Base-by-base conservation (phyloP, 345 rosid genomes). In the Euclidium syriacum region DNA sequence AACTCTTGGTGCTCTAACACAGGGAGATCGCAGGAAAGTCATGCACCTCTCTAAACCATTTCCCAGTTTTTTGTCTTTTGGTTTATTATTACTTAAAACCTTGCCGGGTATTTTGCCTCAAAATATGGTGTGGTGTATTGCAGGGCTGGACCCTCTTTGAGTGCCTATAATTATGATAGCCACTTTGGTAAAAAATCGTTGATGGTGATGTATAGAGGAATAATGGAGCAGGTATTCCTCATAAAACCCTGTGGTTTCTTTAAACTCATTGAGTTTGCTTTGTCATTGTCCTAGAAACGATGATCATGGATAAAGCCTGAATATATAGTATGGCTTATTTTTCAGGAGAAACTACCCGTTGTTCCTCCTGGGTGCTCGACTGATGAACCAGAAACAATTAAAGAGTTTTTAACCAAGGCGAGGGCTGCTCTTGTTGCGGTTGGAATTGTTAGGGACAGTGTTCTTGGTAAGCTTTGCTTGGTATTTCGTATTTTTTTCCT, bases 361-460 rank as follows among this genome's bases (percentile, higher is more conserved):
- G 80, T 87, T 44, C 99, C 99, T 73, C 96, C 96, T 8, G 97
- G 97, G 43, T 94, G 97, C 84, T 85, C 80, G 43, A 65, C 88
- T 42, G 99, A 87, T 63, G 87, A 81, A 67, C 91, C 96, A 30
- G 97, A 87, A 51, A 80, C 92, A 22, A 75, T 80, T 71, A 83
- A 78, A 74, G 96, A 89, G 30, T 94, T 94, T 73, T 78, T 94
- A 43, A 71, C 30, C 15, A 94, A 84, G 77, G 99, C 96, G 40
- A 94, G 79, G 77, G 99, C 99, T 80, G 97, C 99, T 38, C 91
- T 94, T 27, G 85, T 94, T 55, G 84, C 99, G 20, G 99, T 94
- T 65, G 99, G 99, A 77, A 94, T 92, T 71, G 95, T 92, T 71
- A 82, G 98, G 73, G 98, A 92, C 78, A 75, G 84, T 63, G 83